Evolutionary conservation across 257 asterid species (phyloP), one percentile per base, ranked within the genome.

Genomic region (Jasminum sambac): DNA sequence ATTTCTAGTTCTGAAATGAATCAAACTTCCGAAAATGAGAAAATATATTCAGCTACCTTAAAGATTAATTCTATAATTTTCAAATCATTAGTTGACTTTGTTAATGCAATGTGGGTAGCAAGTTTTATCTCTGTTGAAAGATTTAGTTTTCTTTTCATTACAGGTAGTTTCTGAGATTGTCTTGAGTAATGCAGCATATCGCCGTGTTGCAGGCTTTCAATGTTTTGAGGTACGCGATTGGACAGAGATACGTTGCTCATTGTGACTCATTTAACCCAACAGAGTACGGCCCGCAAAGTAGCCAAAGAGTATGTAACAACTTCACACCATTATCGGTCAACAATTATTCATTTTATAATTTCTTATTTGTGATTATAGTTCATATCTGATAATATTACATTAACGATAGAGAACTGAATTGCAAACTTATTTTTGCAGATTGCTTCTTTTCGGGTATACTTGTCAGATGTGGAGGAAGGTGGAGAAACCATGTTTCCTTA

Each of bases 401-500:
- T 14, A 11, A 21, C 0, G 14, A 30, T 8, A 14, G 1, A 21
- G 36, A 30, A 30, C 4, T 30, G 36, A 30, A 30, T 30, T 30
- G n/a, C 50, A 41, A 2, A 5, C 50, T 19, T 75, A 25, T 57
- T 67, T 38, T 72, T 64, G 52, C 82, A 92, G 95, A 71, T 90
- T 64, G 96, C 97, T 43, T 90, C 97, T 23, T 92, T 92, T 84
- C 79, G 90, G 60, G 78, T 92, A 17, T 92, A 92, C 84, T 81
- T 92, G 37, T 84, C 95, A 39, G 96, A 92, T 72, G 97, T 92
- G 64, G 93, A 90, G 64, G 97, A 90, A 86, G 97, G 98, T 52
- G 97, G 98, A 42, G 97, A 92, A 80, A 92, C 98, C 78, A 88
- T 92, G 97, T 92, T 92, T 63, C 98, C 98, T 0, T 92, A 74